Conservation (phyloP, 768 basidiomycete genomes). For the Pulveroboletus frians region DNA sequence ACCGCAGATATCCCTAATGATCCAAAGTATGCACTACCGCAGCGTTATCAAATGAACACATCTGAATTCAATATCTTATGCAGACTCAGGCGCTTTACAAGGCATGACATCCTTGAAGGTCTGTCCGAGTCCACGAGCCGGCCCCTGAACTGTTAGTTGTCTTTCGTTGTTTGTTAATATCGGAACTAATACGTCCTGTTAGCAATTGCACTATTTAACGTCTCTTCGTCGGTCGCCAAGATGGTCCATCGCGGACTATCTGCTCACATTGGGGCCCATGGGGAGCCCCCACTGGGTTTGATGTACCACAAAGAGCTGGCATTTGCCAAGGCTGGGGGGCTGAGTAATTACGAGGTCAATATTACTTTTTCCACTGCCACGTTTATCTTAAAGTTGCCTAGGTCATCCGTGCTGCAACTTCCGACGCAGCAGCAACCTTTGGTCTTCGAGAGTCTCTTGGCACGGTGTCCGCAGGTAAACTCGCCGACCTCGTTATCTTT, state of each 20-base stretch:
- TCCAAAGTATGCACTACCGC: conserved; percentile 45
- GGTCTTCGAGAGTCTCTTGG: conserved; percentile 60
- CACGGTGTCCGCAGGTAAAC: conserved; percentile 57
- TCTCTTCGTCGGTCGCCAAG: conserved; percentile 59
- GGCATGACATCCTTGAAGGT: conserved; percentile 59
- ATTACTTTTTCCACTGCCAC: not conserved
- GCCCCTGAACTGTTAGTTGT: conserved; percentile 50
- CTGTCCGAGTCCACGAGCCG: conserved; percentile 58
- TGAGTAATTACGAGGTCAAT: conserved; percentile 64
- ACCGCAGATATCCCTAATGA: conserved; percentile 59
- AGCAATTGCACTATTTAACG: conserved; percentile 68
- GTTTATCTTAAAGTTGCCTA: conserved; percentile 21
- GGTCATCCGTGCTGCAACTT: conserved; percentile 67
- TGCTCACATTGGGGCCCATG: conserved; percentile 69
- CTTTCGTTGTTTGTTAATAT: not conserved
- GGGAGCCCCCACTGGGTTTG: conserved; percentile 65
- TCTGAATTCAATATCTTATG: not conserved
- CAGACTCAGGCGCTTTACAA: conserved; percentile 59
- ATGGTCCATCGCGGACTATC: conserved; percentile 62
- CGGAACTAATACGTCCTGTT: not conserved
- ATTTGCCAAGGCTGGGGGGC: conserved; percentile 57
- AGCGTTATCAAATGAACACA: not conserved
- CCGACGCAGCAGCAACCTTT: conserved; percentile 57
- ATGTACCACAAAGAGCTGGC: conserved; percentile 76
- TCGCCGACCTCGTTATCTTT: conserved; percentile 69